Percentiles rank a stretch among this genome's conserved stretches.
Conservation (phyloP, 352 stramenopile species). For the Phytophthora macrochlamydospora region DNA sequence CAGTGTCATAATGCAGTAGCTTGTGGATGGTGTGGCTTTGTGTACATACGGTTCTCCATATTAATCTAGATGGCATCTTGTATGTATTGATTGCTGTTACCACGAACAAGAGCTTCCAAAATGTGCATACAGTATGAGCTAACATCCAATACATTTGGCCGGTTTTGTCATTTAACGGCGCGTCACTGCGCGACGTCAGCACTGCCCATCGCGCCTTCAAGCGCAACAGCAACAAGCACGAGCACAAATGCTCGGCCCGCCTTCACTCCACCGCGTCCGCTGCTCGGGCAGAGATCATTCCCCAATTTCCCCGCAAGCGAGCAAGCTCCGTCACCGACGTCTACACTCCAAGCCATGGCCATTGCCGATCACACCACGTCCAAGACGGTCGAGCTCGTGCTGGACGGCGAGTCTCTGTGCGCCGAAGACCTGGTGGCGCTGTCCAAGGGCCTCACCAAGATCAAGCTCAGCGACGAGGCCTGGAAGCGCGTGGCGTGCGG, state of each 20-base stretch:
- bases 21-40: neutral
- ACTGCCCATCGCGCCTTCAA: constrained; percentile 2
- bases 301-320: constrained; percentile 23
- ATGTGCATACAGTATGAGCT: neutral
- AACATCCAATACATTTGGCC: constrained; percentile 6
- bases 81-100: neutral
- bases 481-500: constrained; percentile 78
- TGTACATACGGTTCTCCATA: neutral
- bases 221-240: constrained; percentile 20
- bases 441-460: constrained; percentile 59
- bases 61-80: neutral
- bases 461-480: constrained; percentile 67
- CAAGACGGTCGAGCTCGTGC: constrained; percentile 38
- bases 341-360: constrained; percentile 11
- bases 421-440: constrained; percentile 75
- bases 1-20: constrained; percentile 28
- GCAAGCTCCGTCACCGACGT: constrained; percentile 4
- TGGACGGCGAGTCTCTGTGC: constrained; percentile 74
- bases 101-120: neutral
- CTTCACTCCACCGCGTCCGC: constrained; percentile 9
- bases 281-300: constrained; percentile 21
- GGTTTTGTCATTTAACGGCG: constrained; percentile 20
- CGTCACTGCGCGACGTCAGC: constrained; percentile 27
- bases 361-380: neutral
- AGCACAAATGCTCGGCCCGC: neutral